Conservation (phyloP, 352 stramenopile genomes). For the Pythium guiyangense region DNA sequence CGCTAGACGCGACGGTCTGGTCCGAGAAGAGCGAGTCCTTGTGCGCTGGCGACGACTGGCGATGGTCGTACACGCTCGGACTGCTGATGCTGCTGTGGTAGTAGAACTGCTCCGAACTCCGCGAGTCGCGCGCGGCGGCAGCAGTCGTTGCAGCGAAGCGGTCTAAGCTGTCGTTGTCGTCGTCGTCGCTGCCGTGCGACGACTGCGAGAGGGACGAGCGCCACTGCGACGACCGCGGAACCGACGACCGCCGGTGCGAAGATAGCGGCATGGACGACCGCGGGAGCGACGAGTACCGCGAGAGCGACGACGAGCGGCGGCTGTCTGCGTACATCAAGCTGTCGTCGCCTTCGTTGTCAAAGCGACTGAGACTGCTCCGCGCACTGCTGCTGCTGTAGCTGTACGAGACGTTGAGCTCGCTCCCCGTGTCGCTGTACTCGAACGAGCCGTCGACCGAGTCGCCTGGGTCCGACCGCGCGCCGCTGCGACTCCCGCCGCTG, state of each 20-base stretch:
- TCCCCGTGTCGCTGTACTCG: slow-evolving; percentile 2
- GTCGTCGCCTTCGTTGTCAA: background rate
- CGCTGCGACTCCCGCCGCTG: slow-evolving; percentile 1
- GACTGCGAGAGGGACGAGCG: slow-evolving; percentile 11
- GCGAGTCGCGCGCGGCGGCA: background rate
- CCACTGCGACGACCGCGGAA: slow-evolving; percentile 7
- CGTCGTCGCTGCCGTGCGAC: slow-evolving; percentile 3
- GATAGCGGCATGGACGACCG: slow-evolving; percentile 11
- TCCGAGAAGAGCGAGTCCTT: slow-evolving; percentile 15
- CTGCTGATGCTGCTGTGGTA: slow-evolving; percentile 3
- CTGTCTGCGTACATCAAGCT: slow-evolving; percentile 9
- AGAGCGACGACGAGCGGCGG: slow-evolving; percentile 6
- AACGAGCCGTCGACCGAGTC: slow-evolving; percentile 7
- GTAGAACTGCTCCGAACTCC: background rate
- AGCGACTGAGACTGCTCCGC: background rate
- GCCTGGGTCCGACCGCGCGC: slow-evolving; percentile 2
- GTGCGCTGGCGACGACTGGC: slow-evolving; percentile 6
- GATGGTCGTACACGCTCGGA: background rate
- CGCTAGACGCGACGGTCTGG: slow-evolving; percentile 13
- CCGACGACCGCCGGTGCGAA: slow-evolving; percentile 1
- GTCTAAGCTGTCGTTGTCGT: background rate
- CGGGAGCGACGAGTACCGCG: slow-evolving; percentile 2
- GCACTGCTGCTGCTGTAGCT: slow-evolving; percentile 6
- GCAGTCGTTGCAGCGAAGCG: background rate
- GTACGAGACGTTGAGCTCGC: slow-evolving; percentile 2